A percentile compares a stretch with the other conserved stretches of the same genome.
Conservation (phyloP, 192 early-diverging fungal genomes). For the Borealophlyctis nickersoniae region DNA sequence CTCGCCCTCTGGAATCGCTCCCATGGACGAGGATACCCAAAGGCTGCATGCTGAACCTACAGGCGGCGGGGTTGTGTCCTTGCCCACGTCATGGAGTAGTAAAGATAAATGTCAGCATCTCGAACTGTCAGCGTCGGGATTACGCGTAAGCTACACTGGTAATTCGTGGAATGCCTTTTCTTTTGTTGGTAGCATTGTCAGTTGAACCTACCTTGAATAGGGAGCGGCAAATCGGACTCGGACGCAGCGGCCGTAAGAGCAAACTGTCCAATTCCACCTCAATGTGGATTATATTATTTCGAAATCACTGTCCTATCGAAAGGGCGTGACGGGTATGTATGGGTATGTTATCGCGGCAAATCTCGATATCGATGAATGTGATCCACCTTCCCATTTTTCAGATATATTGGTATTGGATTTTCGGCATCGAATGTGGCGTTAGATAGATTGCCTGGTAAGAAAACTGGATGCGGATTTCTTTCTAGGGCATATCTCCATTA, state of each 20-base stretch:
- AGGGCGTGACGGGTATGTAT: conserved; percentile 72
- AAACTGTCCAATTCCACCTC: conserved; percentile 77
- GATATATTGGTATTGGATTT: conserved; percentile 90
- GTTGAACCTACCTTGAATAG: background rate
- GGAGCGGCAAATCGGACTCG: conserved; percentile 57
- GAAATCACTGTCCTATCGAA: conserved; percentile 82
- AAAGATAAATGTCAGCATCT: conserved; percentile 56
- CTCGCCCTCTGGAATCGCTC: background rate
- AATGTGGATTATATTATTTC: conserved; percentile 89
- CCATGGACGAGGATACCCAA: background rate
- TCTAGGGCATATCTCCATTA: conserved; percentile 1
- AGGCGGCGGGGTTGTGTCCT: conserved; percentile 1
- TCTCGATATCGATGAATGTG: background rate
- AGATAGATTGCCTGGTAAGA: conserved; percentile 77
- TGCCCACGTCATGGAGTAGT: conserved; percentile 60
- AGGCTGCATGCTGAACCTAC: background rate
- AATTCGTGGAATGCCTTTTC: background rate
- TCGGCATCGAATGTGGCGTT: conserved; percentile 49
- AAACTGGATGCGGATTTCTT: background rate
- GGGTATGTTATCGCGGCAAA: background rate
- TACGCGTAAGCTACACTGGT: conserved; percentile 53
- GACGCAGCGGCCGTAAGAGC: conserved; percentile 81
- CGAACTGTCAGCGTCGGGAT: conserved; percentile 39
- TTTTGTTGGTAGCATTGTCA: background rate
- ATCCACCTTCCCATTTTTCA: background rate